Evolutionary conservation across 2,329 filamentous ascomycete genomes (phyloP), one percentile per base, ranked within the genome.

Genomic region (Calonectria pauciramosa): DNA sequence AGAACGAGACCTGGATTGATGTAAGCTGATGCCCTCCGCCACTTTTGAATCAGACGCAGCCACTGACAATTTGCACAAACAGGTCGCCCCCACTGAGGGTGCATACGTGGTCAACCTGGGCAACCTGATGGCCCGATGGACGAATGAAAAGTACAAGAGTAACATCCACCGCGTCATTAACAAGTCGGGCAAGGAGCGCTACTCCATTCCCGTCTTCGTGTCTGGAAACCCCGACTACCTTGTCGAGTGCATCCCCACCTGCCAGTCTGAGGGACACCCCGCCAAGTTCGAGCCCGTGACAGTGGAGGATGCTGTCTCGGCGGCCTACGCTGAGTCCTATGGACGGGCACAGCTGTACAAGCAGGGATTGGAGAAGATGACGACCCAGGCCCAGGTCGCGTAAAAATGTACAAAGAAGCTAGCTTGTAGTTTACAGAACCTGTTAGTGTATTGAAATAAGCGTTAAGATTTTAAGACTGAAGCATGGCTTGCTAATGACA

Each of bases 81-180:
- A 84, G 68, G 87, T 89, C 0, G 81, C 84, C 14, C 88, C 88
- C 0, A 84, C 85, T 4, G 78, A 84, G 54, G 87, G 85, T 32
- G 88, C 88, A 1, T 88, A 87, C 54, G 88, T 91, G 0, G 87
- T 91, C 74, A 91, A 90, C 75, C 79, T 89, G 20, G 89, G 88
- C 36, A 88, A 90, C 74, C 85, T 90, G 77, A 82, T 90, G 74
- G 83, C 84, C 75, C 80, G 85, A 16, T 90, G 89, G 88, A 91
- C 89, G 18, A 88, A 88, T 68, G 87, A 88, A 20, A 82, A 84
- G 63, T 92, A 90, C 82, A 88, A 87, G 79, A 89, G 87, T 78
- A 90, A 87, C 64, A 81, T 90, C 5, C 90, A 92, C 79, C 84
- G 90, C 10, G 90, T 92, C 32, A 87, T 91, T 76, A 91, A 91